Conservation (phyloP, 192 early-diverging fungal species). For the Entophlyctis helioformis region DNA sequence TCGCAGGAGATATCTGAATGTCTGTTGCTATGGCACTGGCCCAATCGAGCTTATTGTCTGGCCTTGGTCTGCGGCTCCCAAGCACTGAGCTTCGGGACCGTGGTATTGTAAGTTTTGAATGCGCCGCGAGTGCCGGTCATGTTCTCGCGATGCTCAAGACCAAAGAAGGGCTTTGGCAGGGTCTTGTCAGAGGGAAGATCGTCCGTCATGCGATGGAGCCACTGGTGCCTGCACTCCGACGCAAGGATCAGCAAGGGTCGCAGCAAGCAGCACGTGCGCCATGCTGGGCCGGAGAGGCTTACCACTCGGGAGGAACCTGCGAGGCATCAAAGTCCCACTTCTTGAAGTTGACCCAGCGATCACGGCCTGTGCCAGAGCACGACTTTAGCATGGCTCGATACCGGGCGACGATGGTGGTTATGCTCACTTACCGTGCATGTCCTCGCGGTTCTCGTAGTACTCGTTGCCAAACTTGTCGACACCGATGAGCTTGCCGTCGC, state of each 20-base stretch:
- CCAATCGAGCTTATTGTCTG: no score
- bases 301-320: conserved; percentile 44
- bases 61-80: no score
- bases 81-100: conserved; percentile 22
- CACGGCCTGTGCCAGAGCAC: conserved; percentile 3
- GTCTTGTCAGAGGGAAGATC: conserved; percentile 27
- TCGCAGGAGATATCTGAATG: no score
- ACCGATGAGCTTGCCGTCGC: conserved; percentile 31
- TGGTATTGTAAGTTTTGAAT: conserved; percentile 39
- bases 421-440: conserved; percentile 14
- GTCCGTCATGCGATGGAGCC: conserved; percentile 40
- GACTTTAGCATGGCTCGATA: no score
- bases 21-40: no score
- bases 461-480: conserved; percentile 34
- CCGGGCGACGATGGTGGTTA: no score
- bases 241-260: neutral
- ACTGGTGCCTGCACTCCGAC: conserved; percentile 29
- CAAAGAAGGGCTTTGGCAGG: conserved; percentile 31
- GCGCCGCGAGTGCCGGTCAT: conserved; percentile 31
- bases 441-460: conserved; percentile 36
- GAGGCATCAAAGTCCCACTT: conserved; percentile 41
- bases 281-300: neutral
- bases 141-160: conserved; percentile 19
- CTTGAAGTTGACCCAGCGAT: conserved; percentile 38
- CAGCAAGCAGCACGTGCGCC: no score